Conservation (phyloP, 2,329 filamentous ascomycete genomes). For the Stagonosporopsis cucurbitacearum region DNA sequence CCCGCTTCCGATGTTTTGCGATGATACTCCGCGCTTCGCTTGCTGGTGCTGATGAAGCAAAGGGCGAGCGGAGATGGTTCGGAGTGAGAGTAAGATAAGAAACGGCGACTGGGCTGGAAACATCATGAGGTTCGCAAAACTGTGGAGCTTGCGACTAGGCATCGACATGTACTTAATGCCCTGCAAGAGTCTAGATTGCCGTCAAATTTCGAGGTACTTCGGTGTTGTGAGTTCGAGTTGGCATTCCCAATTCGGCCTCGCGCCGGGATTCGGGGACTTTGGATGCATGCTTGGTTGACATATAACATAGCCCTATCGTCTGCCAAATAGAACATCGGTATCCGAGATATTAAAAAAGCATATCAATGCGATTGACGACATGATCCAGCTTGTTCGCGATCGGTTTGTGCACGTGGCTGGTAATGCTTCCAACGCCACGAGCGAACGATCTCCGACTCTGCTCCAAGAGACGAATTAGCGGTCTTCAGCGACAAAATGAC, state of each 20-base stretch:
- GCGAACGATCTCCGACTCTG: not conserved
- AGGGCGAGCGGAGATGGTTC: slow-evolving; percentile 10
- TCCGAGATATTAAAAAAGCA: not conserved
- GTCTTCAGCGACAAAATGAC: too few species aligned
- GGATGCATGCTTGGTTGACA: not conserved
- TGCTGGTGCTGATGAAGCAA: not conserved
- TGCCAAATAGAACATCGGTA: not conserved
- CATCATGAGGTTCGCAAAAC: not conserved
- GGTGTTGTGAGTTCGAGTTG: too few species aligned
- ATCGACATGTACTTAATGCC: slow-evolving; percentile 8
- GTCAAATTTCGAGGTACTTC: not conserved
- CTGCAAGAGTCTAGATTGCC: not conserved
- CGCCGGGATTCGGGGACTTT: slow-evolving; percentile 17
- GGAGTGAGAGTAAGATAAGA: not conserved
- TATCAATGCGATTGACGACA: not conserved
- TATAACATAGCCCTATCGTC: slow-evolving; percentile 1
- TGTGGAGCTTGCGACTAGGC: not conserved
- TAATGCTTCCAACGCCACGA: not conserved
- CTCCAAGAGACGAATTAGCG: not conserved
- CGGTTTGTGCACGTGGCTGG: not conserved
- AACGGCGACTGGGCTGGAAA: not conserved
- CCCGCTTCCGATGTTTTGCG: slow-evolving; percentile 14
- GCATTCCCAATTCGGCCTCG: slow-evolving; percentile 11
- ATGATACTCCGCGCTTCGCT: slow-evolving; percentile 1
- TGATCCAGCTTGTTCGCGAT: not conserved